A percentile compares a stretch with the other conserved stretches of the same genome.
phyloP scores from a whole-genome alignment of 495 filamentous ascomycete species.

The Haplographium delicatum region DNA sequence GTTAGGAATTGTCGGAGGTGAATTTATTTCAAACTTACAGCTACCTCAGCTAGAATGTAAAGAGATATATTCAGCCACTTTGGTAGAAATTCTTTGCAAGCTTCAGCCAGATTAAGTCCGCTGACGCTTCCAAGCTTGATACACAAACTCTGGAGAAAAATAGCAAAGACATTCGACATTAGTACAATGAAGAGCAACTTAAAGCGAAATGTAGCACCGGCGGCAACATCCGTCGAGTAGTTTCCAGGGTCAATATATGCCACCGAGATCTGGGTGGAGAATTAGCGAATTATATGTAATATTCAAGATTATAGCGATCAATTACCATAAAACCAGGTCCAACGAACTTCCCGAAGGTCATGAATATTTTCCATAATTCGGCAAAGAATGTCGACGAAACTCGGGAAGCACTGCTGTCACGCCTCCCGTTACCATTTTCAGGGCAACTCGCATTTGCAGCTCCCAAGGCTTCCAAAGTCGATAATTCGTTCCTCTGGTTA shows the following conservation, averaged over 20 bases:
- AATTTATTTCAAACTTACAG: slow-evolving; percentile 29
- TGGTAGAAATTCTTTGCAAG: slow-evolving; percentile 70
- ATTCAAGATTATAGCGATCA: background rate
- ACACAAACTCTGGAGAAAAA: slow-evolving; percentile 75
- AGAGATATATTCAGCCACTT: slow-evolving; percentile 69
- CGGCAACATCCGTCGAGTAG: slow-evolving; percentile 79
- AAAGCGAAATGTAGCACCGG: slow-evolving; percentile 59
- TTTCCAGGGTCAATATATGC: slow-evolving; percentile 76
- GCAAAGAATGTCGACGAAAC: slow-evolving; percentile 12
- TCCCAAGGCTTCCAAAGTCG: slow-evolving; percentile 4
- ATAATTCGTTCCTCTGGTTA: slow-evolving; percentile 9
- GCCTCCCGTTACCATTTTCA: background rate
- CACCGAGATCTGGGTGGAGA: slow-evolving; percentile 19
- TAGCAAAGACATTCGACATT: slow-evolving; percentile 78
- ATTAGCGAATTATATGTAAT: background rate
- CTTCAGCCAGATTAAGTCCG: slow-evolving; percentile 74
- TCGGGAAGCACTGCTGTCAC: slow-evolving; percentile 1
- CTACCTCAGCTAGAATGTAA: slow-evolving; percentile 70
- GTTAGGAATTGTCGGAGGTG: slow-evolving; percentile 6
- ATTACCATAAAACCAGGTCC: slow-evolving; percentile 76
- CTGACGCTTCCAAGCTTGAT: slow-evolving; percentile 85
- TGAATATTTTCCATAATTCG: slow-evolving; percentile 34
- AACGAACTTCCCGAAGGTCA: slow-evolving; percentile 70
- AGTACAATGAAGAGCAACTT: slow-evolving; percentile 75
- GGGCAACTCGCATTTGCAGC: background rate